These are phyloP conservation scores for Onygenales sp. DNA, from an alignment of 2,329 filamentous ascomycete species.

Conservation along the genomic window DNA sequence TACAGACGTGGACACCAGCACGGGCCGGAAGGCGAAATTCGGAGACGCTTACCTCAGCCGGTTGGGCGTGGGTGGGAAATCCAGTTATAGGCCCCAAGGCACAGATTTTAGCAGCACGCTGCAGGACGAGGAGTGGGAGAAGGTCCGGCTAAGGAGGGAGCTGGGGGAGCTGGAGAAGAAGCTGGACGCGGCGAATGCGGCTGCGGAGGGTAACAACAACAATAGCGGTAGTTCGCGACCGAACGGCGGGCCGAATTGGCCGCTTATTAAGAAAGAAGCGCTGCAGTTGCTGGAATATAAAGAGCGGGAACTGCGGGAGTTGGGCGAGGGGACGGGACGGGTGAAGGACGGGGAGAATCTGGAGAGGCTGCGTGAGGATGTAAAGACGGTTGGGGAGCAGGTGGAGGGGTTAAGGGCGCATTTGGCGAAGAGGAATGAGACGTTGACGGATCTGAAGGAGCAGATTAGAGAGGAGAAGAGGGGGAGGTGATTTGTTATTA, in stretches of 20 bases:
- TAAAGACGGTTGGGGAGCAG: conserved; percentile 86
- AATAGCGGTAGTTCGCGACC: conserved; percentile 36
- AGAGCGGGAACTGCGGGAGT: conserved; percentile 63
- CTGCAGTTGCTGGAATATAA: conserved; percentile 96
- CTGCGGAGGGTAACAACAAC: conserved; percentile 52
- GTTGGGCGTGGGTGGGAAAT: conserved; percentile 65
- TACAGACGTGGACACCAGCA: conserved; percentile 61
- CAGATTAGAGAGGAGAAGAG: conserved; percentile 79
- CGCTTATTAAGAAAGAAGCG: conserved; percentile 85
- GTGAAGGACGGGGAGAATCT: conserved; percentile 59
- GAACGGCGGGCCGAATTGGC: conserved; percentile 70
- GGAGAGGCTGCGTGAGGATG: conserved; percentile 72
- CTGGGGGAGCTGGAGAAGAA: conserved; percentile 81
- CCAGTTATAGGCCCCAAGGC: conserved; percentile 68
- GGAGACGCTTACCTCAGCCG: conserved; percentile 93
- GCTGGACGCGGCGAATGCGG: conserved; percentile 70
- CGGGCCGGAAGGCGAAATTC: conserved; percentile 91
- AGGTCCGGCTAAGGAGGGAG: conserved; percentile 89
- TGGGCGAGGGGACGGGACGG: conserved; percentile 50
- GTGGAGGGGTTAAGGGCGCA: conserved; percentile 83
- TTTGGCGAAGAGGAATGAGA: conserved; percentile 63
- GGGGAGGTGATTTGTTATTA: conserved; percentile 2
- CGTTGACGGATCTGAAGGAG: conserved; percentile 64
- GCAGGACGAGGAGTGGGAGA: conserved; percentile 90
- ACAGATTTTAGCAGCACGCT: conserved; percentile 84